A percentile compares a stretch with the other conserved stretches of the same genome.
Conservation (phyloP, 768 basidiomycete species). For the Mycena rebaudengoi region DNA sequence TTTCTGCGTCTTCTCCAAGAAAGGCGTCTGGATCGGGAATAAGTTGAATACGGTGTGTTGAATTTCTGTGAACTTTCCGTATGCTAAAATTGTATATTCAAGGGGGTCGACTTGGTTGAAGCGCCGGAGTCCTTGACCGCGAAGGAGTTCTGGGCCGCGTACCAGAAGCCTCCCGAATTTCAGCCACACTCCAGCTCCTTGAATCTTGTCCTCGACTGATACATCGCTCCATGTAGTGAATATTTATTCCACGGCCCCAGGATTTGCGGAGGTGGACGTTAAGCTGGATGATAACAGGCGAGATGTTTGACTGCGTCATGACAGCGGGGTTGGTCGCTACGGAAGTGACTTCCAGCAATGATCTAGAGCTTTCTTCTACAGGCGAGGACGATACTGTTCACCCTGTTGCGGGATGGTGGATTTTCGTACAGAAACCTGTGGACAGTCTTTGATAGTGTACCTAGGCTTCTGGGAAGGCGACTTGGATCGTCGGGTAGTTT, state of each 20-base stretch:
- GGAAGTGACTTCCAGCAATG: not conserved
- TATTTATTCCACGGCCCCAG: not conserved
- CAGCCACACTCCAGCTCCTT: too few species aligned
- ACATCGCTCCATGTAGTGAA: not conserved
- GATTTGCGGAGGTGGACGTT: conserved; percentile 7
- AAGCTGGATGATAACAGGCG: not conserved
- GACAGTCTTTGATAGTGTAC: too few species aligned
- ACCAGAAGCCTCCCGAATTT: not conserved
- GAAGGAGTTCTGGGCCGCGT: not conserved
- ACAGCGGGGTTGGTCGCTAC: not conserved
- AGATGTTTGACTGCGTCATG: not conserved
- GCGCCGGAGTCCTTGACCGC: not conserved
- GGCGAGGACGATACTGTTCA: not conserved
- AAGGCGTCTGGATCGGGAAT: not conserved
- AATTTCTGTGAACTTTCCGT: not conserved
- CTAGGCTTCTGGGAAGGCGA: too few species aligned
- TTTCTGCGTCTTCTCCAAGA: not conserved
- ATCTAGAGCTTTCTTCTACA: not conserved
- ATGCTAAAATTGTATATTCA: not conserved
- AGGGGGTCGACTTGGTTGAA: not conserved
- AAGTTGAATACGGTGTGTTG: not conserved
- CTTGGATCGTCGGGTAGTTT: too few species aligned
- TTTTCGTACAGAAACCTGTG: too few species aligned
- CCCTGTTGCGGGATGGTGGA: conserved; percentile 9
- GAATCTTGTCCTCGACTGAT: not conserved